phyloP scores from a whole-genome alignment of 495 filamentous ascomycete species.

The Schizothecium vesticola region DNA sequence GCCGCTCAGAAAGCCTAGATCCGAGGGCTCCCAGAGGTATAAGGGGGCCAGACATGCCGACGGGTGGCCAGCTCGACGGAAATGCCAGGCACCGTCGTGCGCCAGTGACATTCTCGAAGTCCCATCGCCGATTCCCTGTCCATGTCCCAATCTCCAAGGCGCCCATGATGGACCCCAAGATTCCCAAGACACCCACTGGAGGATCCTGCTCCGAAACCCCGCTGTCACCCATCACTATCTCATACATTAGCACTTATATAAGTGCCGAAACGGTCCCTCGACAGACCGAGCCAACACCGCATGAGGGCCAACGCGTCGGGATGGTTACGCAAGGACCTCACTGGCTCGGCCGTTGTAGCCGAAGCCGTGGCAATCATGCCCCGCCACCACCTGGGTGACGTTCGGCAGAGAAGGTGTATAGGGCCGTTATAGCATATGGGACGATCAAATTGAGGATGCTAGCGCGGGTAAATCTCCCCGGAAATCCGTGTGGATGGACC shows the following conservation, averaged over 20 bases:
- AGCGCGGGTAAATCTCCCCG: slow-evolving; percentile 23
- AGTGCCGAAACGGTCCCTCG: slow-evolving; percentile 15
- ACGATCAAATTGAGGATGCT: slow-evolving; percentile 13
- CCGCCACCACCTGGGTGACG: slow-evolving; percentile 6
- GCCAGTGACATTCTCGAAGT: background rate
- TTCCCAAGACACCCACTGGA: background rate
- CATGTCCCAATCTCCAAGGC: background rate
- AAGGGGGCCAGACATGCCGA: background rate
- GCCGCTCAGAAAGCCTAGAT: background rate
- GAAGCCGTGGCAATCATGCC: slow-evolving; percentile 9
- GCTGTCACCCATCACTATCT: background rate
- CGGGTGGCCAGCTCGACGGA: background rate
- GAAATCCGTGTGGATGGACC: slow-evolving; percentile 8
- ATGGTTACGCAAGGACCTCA: slow-evolving; percentile 5
- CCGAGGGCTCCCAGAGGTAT: background rate
- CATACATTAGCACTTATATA: background rate
- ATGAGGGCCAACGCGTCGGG: slow-evolving; percentile 4
- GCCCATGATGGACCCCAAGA: background rate
- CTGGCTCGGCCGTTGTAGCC: slow-evolving; percentile 16
- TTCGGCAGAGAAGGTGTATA: background rate
- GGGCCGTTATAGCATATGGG: background rate
- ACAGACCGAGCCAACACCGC: slow-evolving; percentile 7
- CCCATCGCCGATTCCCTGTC: background rate
- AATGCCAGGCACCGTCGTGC: background rate
- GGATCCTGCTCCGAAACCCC: slow-evolving; percentile 5